Conservation (phyloP, 352 stramenopile species). For the Halophytophthora polymorphica region DNA sequence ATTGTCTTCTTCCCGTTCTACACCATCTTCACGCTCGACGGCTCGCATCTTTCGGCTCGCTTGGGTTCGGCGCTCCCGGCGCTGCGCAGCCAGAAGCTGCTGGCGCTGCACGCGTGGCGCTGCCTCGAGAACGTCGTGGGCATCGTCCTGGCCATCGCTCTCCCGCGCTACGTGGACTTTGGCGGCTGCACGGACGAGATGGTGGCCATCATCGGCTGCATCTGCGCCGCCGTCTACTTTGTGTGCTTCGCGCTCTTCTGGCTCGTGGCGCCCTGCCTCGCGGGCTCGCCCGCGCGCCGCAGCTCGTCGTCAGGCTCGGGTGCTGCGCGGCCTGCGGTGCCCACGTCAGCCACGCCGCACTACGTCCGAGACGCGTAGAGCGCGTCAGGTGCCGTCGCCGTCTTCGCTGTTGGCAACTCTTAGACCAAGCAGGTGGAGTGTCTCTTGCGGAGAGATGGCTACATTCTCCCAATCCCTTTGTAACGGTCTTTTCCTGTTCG, state of each 20-base stretch:
- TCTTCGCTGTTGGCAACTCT: too few relatives aligned
- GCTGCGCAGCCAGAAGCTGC: conserved; percentile 35
- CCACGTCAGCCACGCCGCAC: too few relatives aligned
- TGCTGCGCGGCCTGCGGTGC: too few relatives aligned
- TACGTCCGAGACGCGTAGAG: too few relatives aligned
- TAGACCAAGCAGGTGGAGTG: too few relatives aligned
- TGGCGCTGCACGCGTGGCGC: conserved; percentile 48
- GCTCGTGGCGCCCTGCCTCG: conserved; percentile 6
- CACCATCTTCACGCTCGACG: conserved; percentile 58
- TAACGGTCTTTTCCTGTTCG: too few relatives aligned
- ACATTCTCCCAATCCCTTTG: too few relatives aligned
- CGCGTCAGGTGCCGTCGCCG: too few relatives aligned
- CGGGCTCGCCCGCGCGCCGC: not conserved
- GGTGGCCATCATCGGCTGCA: conserved; percentile 31
- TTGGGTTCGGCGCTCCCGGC: conserved; percentile 29
- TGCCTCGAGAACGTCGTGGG: conserved; percentile 49
- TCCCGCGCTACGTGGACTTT: conserved; percentile 65
- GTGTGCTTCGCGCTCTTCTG: conserved; percentile 29
- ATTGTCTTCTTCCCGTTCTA: conserved; percentile 69
- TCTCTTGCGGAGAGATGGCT: too few relatives aligned
- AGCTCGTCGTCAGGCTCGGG: too few relatives aligned
- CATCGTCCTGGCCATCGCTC: conserved; percentile 32
- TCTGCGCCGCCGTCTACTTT: conserved; percentile 38
- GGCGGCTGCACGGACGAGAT: conserved; percentile 33
- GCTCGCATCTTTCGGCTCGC: conserved; percentile 33